Base-by-base conservation (phyloP, 2,329 filamentous ascomycete species). In the Tolypocladium cylindrosporum region DNA sequence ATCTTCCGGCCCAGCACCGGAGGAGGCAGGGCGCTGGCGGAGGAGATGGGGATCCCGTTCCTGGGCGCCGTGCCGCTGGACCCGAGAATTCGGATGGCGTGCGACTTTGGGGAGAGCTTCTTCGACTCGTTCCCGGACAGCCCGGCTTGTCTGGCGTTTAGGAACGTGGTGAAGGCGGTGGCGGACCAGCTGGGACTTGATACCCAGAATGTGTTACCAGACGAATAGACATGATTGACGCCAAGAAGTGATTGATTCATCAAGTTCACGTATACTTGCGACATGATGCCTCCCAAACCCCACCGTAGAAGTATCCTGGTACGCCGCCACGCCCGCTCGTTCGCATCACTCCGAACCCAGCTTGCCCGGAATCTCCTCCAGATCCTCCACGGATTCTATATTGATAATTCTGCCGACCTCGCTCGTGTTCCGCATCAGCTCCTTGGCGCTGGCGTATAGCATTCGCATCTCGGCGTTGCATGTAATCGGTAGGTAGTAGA, bases 101-200 rank as follows among this genome's bases (percentile, higher is more conserved):
- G 93, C 68, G 94, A 99, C 72, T 97, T 90, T 72, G 94, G 95
- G 6, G 94, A 99, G 82, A 97, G 91, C 73, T 99, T 95, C 74
- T 89, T 97, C 68, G 92, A 97, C 68, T 87, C 86, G 31, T 99
- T 91, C 72, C 91, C 93, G 0, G 92, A 97, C 65, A 96, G 91
- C 64, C 93, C 94, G 40, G 92, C 94, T 1, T 96, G 91, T 67
- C 77, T 81, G 64, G 92, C 93, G 3, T 83, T 99, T 60, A 87
- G 85, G 74, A 78, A 79, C 41, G 92, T 99, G 11, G 92, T 99
- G 41, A 84, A 82, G 66, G 82, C 83, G 54, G 79, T 97, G 55
- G 85, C 84, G 21, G 75, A 78, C 63, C 77, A 89, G 69, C 77
- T 91, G 62, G 86, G 86, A 3, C 74, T 88, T 58, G 77, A 87